Conservation (phyloP, 2,329 filamentous ascomycete species). For the Alternaria novae-zelandiae region DNA sequence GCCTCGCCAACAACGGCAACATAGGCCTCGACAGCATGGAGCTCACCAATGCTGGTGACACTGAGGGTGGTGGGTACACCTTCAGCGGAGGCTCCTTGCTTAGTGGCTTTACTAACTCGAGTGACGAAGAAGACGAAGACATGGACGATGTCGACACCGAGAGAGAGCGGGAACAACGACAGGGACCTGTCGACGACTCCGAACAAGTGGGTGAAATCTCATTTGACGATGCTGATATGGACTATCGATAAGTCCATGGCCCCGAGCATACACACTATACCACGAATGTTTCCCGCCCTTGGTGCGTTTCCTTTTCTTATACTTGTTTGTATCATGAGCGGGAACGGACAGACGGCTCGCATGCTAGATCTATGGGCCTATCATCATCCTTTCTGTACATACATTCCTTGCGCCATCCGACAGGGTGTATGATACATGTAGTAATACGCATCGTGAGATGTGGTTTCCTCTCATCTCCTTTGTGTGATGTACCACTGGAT, state of each 20-base stretch:
- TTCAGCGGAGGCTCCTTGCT: slow-evolving; percentile 77
- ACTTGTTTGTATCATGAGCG: slow-evolving; percentile 16
- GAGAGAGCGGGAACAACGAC: slow-evolving; percentile 53
- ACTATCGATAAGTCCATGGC: slow-evolving; percentile 57
- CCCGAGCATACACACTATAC: slow-evolving; percentile 32
- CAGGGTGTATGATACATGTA: slow-evolving; percentile 38
- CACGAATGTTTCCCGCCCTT: slow-evolving; percentile 44
- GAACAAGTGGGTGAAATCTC: slow-evolving; percentile 72
- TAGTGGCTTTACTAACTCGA: slow-evolving; percentile 92
- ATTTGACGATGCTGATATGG: slow-evolving; percentile 68
- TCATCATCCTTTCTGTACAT: slow-evolving; percentile 31
- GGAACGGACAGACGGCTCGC: slow-evolving; percentile 2
- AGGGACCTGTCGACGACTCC: slow-evolving; percentile 58
- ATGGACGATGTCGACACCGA: slow-evolving; percentile 85
- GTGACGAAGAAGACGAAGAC: slow-evolving; percentile 95
- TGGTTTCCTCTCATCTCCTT: slow-evolving; percentile 24
- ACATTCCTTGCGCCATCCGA: slow-evolving; percentile 30
- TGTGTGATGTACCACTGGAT: slow-evolving; percentile 12
- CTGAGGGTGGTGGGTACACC: slow-evolving; percentile 75
- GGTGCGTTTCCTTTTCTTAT: slow-evolving; percentile 46
- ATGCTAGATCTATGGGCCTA: slow-evolving; percentile 13
- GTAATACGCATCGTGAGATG: slow-evolving; percentile 35
- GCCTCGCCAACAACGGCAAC: slow-evolving; percentile 70
- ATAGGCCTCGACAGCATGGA: slow-evolving; percentile 68
- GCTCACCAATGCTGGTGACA: slow-evolving; percentile 66